phyloP scores from a whole-genome alignment of 106 monocot species.

The Dendrobium nobile region DNA sequence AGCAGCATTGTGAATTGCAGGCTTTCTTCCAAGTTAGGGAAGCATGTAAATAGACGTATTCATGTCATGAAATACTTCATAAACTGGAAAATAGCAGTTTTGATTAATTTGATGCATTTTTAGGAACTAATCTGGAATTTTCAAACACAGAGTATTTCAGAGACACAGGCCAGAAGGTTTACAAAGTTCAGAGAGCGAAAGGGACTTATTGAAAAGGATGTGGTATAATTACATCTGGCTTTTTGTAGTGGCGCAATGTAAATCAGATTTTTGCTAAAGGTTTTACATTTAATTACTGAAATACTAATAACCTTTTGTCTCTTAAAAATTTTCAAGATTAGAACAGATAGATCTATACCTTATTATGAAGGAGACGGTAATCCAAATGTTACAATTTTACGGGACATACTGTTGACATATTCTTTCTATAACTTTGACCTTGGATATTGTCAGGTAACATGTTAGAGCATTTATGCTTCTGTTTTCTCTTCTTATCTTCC shows the following conservation, averaged over 20 bases:
- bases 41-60: background rate
- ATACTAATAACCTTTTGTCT: background rate
- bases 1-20: too few relatives aligned
- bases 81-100: background rate
- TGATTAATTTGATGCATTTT: background rate
- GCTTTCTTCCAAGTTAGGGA: background rate
- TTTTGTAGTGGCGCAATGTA: background rate
- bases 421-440: constrained; percentile 99
- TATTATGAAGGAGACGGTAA: constrained; percentile 95
- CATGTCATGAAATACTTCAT: background rate
- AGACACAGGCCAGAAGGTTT: constrained; percentile 81
- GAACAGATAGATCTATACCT: constrained; percentile 80
- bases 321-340: constrained; percentile 49
- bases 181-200: constrained; percentile 88
- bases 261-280: background rate
- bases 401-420: constrained; percentile 87
- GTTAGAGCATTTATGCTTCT: background rate
- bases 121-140: background rate
- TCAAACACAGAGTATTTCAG: constrained; percentile 62
- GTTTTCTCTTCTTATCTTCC: background rate
- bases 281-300: constrained; percentile 1
- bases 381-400: constrained; percentile 61
- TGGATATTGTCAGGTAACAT: constrained; percentile 88
- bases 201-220: constrained; percentile 95
- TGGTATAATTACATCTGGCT: constrained; percentile 30